Evolutionary conservation across 208 protist genomes (phyloP).

Genomic region (Trypanosoma platydactyli): DNA sequence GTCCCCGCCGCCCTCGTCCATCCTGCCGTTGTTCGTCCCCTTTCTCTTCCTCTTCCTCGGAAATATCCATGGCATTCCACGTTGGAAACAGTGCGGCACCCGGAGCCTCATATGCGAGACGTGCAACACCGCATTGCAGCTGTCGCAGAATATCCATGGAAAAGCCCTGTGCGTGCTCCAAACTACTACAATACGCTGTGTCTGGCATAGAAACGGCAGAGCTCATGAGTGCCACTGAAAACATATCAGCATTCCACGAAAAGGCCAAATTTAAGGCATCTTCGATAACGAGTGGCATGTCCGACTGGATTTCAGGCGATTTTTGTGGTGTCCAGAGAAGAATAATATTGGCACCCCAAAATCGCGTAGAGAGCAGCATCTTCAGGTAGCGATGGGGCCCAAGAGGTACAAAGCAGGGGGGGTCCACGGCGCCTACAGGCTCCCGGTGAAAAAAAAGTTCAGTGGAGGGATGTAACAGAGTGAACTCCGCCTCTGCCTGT

Average conservation of each 20-base stretch:
- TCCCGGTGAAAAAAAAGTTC: constrained; percentile 44
- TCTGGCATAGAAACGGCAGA: constrained; percentile 7
- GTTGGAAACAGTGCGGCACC: constrained; percentile 26
- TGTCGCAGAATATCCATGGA: constrained; percentile 64
- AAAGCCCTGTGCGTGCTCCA: constrained; percentile 25
- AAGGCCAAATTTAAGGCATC: constrained; percentile 68
- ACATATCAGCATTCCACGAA: constrained; percentile 79
- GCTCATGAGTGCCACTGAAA: constrained; percentile 63
- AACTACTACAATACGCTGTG: background rate
- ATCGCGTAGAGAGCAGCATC: constrained; percentile 56
- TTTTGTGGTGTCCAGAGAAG: constrained; percentile 44
- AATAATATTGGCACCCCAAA: constrained; percentile 70
- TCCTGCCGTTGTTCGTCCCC: background rate
- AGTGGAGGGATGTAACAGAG: constrained; percentile 36
- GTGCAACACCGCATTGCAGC: constrained; percentile 50
- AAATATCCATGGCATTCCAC: constrained; percentile 45
- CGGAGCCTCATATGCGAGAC: constrained; percentile 45
- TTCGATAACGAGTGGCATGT: constrained; percentile 32
- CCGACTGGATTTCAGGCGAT: background rate
- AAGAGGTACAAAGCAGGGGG: constrained; percentile 37
- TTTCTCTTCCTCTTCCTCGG: background rate
- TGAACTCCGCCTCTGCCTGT: constrained; percentile 37
- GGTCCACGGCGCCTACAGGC: background rate
- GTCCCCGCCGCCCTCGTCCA: background rate
- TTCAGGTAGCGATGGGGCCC: constrained; percentile 36